phyloP scores from a whole-genome alignment of 2,329 filamentous ascomycete genomes.

The Neoascochyta sp. region DNA sequence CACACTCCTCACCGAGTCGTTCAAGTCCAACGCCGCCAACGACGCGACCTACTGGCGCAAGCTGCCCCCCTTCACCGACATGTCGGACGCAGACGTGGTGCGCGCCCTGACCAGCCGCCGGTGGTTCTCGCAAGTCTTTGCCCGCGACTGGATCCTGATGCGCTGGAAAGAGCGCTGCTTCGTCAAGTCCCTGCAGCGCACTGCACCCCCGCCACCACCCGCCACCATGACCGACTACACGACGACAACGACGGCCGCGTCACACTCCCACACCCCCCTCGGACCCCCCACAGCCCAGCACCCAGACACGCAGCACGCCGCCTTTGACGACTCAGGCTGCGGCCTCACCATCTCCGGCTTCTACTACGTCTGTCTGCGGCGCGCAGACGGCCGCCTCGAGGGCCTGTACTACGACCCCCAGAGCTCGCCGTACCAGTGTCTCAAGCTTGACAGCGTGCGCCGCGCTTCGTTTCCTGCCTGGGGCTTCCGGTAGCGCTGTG shows the following conservation, averaged over 20 bases:
- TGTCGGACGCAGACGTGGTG: constrained; percentile 42
- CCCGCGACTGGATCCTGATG: constrained; percentile 53
- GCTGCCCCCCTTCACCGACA: constrained; percentile 43
- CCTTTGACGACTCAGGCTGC: constrained; percentile 35
- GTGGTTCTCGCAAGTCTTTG: constrained; percentile 34
- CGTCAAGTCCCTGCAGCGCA: constrained; percentile 34
- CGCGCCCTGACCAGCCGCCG: constrained; percentile 43
- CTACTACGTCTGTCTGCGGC: constrained; percentile 51
- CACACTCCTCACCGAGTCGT: constrained; percentile 51
- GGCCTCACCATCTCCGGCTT: constrained; percentile 54
- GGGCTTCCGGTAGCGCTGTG: too few relatives aligned
- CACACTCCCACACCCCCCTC: constrained; percentile 1
- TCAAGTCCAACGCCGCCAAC: constrained; percentile 44
- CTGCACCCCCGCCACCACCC: constrained; percentile 11
- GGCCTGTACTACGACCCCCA: constrained; percentile 55
- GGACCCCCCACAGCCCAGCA: neutral
- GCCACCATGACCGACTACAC: constrained; percentile 6
- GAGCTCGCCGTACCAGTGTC: constrained; percentile 52
- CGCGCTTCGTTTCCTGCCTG: too few relatives aligned
- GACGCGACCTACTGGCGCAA: constrained; percentile 50
- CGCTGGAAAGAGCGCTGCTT: constrained; percentile 55
- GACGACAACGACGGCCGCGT: too few relatives aligned
- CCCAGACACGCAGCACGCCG: constrained; percentile 18
- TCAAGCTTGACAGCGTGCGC: constrained; percentile 46
- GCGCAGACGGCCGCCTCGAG: constrained; percentile 47